Conservation (phyloP, 148 eudicot species). For the Diospyros kaki region DNA sequence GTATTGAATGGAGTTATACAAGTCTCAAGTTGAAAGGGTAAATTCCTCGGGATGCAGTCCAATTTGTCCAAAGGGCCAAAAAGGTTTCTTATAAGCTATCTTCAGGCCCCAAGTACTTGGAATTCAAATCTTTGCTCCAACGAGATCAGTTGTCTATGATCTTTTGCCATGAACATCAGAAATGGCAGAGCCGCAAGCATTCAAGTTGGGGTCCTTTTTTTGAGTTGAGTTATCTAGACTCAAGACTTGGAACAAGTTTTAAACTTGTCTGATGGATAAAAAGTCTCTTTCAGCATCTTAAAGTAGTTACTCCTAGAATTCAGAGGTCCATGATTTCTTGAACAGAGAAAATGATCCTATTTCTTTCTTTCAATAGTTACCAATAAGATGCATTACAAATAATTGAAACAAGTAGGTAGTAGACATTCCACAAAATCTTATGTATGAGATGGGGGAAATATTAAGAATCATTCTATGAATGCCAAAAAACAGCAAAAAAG, state of each 20-base stretch:
- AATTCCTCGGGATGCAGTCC: not conserved
- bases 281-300: not conserved
- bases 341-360: not conserved
- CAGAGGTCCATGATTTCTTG: not conserved
- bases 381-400: not conserved
- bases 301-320: not conserved
- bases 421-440: not conserved
- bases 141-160: no score
- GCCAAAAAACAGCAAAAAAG: not conserved
- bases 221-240: no score
- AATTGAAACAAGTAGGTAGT: not conserved
- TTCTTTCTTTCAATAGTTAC: not conserved
- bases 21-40: not conserved
- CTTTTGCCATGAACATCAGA: no score
- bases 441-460: not conserved
- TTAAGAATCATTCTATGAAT: not conserved
- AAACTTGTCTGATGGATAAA: not conserved
- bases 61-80: not conserved
- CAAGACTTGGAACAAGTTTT: no score
- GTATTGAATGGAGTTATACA: not conserved
- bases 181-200: no score
- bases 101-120: not conserved
- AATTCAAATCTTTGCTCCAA: no score
- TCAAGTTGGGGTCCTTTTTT: no score
- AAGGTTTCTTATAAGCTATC: not conserved